Percentiles rank a stretch among this genome's conserved stretches.
phyloP scores from a whole-genome alignment of 2,329 filamentous ascomycete genomes.

The Alternaria arbusti region DNA sequence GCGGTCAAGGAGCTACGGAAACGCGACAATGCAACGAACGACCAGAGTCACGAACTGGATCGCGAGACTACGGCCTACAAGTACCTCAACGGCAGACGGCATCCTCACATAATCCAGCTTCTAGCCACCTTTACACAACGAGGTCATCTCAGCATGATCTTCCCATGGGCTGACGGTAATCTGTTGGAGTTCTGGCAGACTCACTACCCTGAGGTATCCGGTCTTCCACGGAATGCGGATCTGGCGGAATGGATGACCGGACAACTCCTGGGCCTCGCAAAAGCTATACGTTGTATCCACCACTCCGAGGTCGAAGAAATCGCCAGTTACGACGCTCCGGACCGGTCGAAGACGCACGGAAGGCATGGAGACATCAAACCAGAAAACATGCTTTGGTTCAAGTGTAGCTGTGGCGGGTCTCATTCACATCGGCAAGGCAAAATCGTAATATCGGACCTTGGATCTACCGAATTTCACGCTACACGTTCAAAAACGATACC shows the following conservation, averaged over 20 bases:
- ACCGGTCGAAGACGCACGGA: not conserved
- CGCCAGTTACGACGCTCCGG: too few relatives aligned
- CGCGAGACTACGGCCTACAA: too few relatives aligned
- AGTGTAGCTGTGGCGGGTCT: too few relatives aligned
- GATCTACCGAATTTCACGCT: not conserved
- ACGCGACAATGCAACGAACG: too few relatives aligned
- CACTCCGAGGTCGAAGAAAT: not conserved
- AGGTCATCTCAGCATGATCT: not conserved
- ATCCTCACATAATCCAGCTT: not conserved
- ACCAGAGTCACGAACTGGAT: too few relatives aligned
- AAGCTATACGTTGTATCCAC: not conserved
- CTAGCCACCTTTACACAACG: not conserved
- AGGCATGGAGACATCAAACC: not conserved
- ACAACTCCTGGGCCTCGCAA: not conserved
- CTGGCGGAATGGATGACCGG: not conserved
- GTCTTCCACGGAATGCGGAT: not conserved
- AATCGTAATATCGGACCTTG: not conserved
- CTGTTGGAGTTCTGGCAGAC: not conserved
- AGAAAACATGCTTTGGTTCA: not conserved
- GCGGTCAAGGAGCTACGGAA: too few relatives aligned
- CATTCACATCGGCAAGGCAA: too few relatives aligned
- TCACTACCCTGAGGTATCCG: not conserved
- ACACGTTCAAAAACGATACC: not conserved
- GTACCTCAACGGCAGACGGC: not conserved
- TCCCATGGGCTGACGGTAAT: not conserved